Conservation (phyloP, 1,284 basidiomycete species). For the Fomitopsis palustris region DNA sequence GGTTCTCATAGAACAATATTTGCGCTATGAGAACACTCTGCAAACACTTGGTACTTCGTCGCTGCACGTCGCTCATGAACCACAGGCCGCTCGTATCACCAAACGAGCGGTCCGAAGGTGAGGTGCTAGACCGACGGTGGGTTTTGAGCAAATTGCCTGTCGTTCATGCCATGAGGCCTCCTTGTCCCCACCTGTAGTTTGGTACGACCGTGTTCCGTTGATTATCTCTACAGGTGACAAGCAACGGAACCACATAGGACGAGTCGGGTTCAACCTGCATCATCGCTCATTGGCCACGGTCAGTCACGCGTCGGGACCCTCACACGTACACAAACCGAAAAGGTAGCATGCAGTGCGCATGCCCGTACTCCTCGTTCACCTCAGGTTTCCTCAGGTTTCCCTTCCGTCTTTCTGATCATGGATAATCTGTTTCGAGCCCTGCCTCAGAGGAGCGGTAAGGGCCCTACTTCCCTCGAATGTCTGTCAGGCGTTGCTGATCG, state of each 20-base stretch:
- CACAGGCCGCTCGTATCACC: neutral
- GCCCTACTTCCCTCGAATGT: neutral
- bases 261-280: neutral
- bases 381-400: neutral
- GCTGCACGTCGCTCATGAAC: neutral
- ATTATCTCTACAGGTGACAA: neutral
- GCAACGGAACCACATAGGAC: neutral
- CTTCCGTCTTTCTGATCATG: neutral
- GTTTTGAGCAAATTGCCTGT: neutral
- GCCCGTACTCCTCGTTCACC: neutral
- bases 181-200: neutral
- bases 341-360: neutral
- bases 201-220: neutral
- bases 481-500: neutral
- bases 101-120: neutral
- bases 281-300: neutral
- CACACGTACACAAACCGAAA: constrained; percentile 3
- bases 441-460: neutral
- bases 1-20: neutral
- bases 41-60: neutral
- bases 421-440: constrained; percentile 6
- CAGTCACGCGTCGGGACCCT: constrained; percentile 4
- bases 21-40: neutral
- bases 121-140: neutral
- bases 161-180: neutral